phyloP scores from a whole-genome alignment of 805 yeast species.

The Metschnikowia reukaufii region DNA sequence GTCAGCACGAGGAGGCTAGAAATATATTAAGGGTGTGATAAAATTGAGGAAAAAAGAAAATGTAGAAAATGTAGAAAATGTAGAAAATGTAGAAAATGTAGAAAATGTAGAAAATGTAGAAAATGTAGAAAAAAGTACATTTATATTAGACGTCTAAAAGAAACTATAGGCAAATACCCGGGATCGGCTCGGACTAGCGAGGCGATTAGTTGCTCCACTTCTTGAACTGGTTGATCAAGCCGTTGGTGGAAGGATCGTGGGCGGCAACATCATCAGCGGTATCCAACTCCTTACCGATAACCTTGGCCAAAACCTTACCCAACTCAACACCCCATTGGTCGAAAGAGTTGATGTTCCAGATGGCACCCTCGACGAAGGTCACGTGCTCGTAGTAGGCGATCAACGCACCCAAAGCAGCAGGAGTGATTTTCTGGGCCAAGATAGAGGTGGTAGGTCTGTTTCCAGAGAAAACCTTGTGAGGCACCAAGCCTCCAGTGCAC shows the following conservation, averaged over 20 bases:
- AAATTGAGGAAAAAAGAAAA: neutral
- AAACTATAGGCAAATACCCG: no score
- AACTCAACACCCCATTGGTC: conserved; percentile 99
- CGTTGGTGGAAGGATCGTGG: conserved; percentile 91
- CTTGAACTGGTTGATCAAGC: conserved; percentile 93
- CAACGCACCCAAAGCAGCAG: conserved; percentile 92
- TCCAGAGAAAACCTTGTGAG: conserved; percentile 96
- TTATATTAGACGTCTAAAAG: no score
- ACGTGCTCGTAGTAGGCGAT: conserved; percentile 98
- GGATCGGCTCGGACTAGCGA: no score
- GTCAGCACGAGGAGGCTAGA: neutral
- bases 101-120: no score
- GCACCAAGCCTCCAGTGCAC: conserved; percentile 83
- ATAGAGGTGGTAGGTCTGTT: conserved; percentile 99
- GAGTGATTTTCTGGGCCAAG: conserved; percentile 92
- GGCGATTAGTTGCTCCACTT: conserved; percentile 53
- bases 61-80: no score
- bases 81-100: no score
- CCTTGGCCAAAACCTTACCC: conserved; percentile 97
- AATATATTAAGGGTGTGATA: neutral
- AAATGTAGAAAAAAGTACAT: no score
- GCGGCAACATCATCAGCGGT: conserved; percentile 50
- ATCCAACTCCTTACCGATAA: conserved; percentile 85
- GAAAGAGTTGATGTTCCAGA: conserved; percentile 97
- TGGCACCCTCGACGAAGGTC: conserved; percentile 97